Base-by-base conservation (phyloP, 129 eudicot genomes). In the Sambucus nigra region DNA sequence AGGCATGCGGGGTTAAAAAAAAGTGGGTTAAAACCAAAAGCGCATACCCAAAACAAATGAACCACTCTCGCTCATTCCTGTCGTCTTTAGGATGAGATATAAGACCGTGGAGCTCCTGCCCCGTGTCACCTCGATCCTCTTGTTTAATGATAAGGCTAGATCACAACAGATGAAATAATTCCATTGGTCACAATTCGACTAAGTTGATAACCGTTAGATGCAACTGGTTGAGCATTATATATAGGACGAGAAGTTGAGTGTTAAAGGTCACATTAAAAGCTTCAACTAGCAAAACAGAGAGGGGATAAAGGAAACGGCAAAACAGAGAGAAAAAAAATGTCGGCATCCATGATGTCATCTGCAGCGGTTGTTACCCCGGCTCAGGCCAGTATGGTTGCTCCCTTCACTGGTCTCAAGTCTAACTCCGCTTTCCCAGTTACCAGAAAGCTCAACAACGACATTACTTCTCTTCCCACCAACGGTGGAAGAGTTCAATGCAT, bases 401-500 rank as follows among this genome's bases (percentile, higher is more conserved):
- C 84, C 0, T 71, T 77, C 76, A 63, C 74, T 63, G 81, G 84
- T 27, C 80, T 73, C 47, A 82, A 78, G 69, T 65, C 80, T 0
- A 42, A 26, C 58, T 12, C 69, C 12, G 31, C 77, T 21, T 77
- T 78, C 62, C 80, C 82, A 14, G 33, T 51, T 63, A 76, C 74
- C 59, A 65, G 38, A 49, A 69, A 68, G 67, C 46, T 28, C 35
- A 32, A 32, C 61, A 54, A 10, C 1, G 75, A 59, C 75, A 47
- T 76, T 25, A 55, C 86, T 27, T 23, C 79, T 66, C 69, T 76
- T 25, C 69, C 88, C 13, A 68, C 62, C 77, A 77, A 71, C 24
- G 82, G 76, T 14, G 71, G 76, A 24, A 65, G 68, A 53, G 86
- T 78, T 15, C 70, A 51, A 22, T 77, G 85, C 85, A 82, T 82